Base-by-base conservation (phyloP, 176 grass and related monocot species). In the Tuctoria greenei region DNA sequence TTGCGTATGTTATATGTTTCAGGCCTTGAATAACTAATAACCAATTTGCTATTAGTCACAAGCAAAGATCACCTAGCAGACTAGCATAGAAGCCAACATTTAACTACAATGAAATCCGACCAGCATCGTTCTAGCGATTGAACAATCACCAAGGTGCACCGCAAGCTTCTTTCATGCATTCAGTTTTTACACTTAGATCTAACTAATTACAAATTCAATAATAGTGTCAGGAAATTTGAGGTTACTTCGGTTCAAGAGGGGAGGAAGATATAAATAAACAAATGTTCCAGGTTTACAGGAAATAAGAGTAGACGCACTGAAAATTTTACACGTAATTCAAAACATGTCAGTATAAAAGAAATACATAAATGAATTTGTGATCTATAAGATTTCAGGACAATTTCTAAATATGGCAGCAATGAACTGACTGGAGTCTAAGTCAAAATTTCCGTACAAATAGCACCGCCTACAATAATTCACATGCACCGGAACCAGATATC, bases 381-480 rank as follows among this genome's bases (percentile, higher is more conserved):
- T 68, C 61, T 70, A 71, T 28, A 71, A 5, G 14, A 79, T 40
- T 64, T 41, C 9, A 10, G 2, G 55, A 80, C 56, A 79, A 45
- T 27, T 64, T 67, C 46, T 64, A 57, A 37, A 70, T 75, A 88
- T 39, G n/a, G 69, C 39, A 79, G 39, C 40, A 63, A 67, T 35
- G 26, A 64, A 62, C 37, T 36, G 54, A 44, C 64, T 56, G 17
- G 72, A 62, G 55, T 69, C 26, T n/a, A 15, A 64, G 75, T 74
- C 75, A 88, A 88, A 88, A 87, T 83, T 83, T 72, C 24, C 41
- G 8, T 75, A 69, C 80, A 67, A 69, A 79, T 42, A 78, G 36
- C 75, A 83, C 67, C 52, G 79, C n/a, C 75, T 73, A 88, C 43
- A 74, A 4, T 63, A 73, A 62, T 38, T 65, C 75, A 77, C 59